These are phyloP conservation scores for Hyphopichia buzzinii DNA, from an alignment of 1,139 yeast genomes.

Conservation along the genomic window DNA sequence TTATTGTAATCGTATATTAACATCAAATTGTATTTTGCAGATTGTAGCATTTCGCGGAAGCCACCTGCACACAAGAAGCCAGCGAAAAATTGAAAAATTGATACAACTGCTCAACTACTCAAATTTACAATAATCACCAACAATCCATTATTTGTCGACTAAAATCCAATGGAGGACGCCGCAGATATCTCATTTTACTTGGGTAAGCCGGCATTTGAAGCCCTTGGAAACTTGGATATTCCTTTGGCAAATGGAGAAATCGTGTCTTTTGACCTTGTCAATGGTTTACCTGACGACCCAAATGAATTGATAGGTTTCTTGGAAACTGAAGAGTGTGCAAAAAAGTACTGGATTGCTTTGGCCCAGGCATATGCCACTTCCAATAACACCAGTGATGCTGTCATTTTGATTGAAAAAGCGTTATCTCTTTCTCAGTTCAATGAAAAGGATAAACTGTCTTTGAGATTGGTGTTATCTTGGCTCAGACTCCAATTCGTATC, in stretches of 20 bases:
- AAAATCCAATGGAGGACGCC: conserved; percentile 26
- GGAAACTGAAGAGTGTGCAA: conserved; percentile 73
- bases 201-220: conserved; percentile 32
- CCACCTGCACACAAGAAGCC: neutral
- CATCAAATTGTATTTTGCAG: no score
- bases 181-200: conserved; percentile 40
- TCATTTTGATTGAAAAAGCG: conserved; percentile 62
- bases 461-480: conserved; percentile 74
- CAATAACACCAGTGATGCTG: conserved; percentile 59
- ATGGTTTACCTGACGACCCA: conserved; percentile 87
- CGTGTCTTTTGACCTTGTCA: conserved; percentile 62
- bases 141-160: neutral
- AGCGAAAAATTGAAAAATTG: neutral
- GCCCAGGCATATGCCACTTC: conserved; percentile 77
- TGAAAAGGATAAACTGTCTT: conserved; percentile 50
- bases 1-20: neutral
- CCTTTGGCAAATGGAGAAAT: conserved; percentile 71
- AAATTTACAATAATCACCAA: neutral
- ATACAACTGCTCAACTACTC: neutral
- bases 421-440: conserved; percentile 36
- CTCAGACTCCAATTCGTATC: conserved; percentile 47
- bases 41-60: no score
- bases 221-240: conserved; percentile 50
- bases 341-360: conserved; percentile 79
- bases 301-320: conserved; percentile 74